phyloP scores from a whole-genome alignment of 345 rosid species.

The Crucihimalaya himalaica region DNA sequence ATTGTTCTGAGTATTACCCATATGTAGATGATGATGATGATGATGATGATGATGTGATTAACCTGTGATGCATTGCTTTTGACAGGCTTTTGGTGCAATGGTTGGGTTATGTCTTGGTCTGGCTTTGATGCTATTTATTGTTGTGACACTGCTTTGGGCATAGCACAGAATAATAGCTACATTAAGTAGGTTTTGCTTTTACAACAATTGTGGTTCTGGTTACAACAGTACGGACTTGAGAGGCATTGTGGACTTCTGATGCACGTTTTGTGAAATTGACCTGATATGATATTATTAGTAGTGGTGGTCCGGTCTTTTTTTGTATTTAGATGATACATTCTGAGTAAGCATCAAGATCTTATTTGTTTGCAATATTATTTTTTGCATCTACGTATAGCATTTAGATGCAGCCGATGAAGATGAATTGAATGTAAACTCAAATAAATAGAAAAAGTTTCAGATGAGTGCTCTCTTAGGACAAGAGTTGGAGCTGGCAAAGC shows the following conservation, averaged over 20 bases:
- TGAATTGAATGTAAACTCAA: slow-evolving; percentile 5
- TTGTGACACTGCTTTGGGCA: slow-evolving; percentile 70
- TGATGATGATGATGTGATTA: not conserved
- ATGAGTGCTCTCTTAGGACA: slow-evolving; percentile 13
- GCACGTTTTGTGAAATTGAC: not conserved
- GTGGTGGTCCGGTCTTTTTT: not conserved
- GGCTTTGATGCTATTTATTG: slow-evolving; percentile 62
- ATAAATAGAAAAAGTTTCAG: not conserved
- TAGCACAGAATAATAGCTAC: slow-evolving; percentile 29
- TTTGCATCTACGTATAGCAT: not conserved
- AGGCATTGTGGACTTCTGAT: not conserved
- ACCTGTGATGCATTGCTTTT: slow-evolving; percentile 17
- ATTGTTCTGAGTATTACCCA: not conserved
- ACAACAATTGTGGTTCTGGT: slow-evolving; percentile 7
- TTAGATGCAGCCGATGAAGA: not conserved
- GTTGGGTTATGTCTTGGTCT: slow-evolving; percentile 79
- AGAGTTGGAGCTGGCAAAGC: slow-evolving; percentile 2
- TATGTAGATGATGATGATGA: not conserved
- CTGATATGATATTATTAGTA: not conserved
- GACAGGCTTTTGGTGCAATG: slow-evolving; percentile 67
- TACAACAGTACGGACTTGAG: not conserved
- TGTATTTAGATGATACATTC: not conserved
- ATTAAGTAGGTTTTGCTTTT: not conserved
- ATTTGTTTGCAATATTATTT: not conserved
- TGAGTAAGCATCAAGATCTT: not conserved